Conservation (phyloP, 805 yeast species). For the Pichia occidentalis region DNA sequence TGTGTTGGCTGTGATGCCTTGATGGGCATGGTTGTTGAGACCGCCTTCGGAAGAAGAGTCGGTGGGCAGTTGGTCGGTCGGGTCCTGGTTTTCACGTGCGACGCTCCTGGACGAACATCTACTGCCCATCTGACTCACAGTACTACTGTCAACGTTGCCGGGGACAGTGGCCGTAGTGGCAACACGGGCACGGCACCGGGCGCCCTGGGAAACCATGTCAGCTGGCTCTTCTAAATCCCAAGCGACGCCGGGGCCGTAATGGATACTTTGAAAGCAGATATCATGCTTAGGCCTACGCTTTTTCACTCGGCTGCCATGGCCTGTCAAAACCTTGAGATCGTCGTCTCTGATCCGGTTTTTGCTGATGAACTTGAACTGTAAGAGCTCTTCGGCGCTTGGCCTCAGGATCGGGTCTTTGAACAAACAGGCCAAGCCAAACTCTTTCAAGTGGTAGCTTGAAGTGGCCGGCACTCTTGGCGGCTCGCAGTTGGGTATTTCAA, state of each 20-base stretch:
- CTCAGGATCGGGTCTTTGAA: slow-evolving; percentile 58
- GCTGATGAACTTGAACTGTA: slow-evolving; percentile 48
- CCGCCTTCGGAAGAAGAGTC: too few relatives aligned
- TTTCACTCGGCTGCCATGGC: slow-evolving; percentile 7
- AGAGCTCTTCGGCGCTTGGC: slow-evolving; percentile 52
- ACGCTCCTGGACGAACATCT: too few relatives aligned
- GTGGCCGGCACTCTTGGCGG: slow-evolving; percentile 47
- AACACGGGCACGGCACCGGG: too few relatives aligned
- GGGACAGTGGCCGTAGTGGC: too few relatives aligned
- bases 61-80: too few relatives aligned
- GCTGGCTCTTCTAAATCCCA: slow-evolving; percentile 26
- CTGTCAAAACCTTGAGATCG: slow-evolving; percentile 14
- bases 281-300: slow-evolving; percentile 36
- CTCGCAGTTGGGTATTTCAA: slow-evolving; percentile 56
- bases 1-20: slow-evolving; percentile 6
- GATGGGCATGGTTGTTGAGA: background rate
- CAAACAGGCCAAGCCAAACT: slow-evolving; percentile 61
- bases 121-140: background rate
- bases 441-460: slow-evolving; percentile 39
- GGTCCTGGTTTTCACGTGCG: too few relatives aligned
- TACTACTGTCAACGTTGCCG: background rate
- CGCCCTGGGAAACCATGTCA: too few relatives aligned
- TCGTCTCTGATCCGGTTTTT: slow-evolving; percentile 26
- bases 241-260: slow-evolving; percentile 22
- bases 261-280: slow-evolving; percentile 21